Percentiles rank a stretch among this genome's conserved stretches.
These are phyloP conservation scores for Clarireedia monteithiana DNA, from an alignment of 2,329 filamentous ascomycete genomes.

Conservation along the genomic window DNA sequence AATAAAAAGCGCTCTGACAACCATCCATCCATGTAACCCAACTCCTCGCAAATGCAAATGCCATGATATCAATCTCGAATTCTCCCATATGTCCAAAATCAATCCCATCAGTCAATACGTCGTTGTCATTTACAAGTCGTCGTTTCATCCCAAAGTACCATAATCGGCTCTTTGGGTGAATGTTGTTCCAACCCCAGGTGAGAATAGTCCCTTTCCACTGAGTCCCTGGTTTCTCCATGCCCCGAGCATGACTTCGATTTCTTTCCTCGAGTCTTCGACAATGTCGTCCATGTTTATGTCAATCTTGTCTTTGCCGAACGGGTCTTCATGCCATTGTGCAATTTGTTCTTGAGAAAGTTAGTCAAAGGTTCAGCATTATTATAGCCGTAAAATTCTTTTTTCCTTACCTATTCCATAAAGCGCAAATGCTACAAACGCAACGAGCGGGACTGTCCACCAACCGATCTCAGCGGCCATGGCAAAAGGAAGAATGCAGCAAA, in stretches of 20 bases:
- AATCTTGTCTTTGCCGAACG: slow-evolving; percentile 57
- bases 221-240: slow-evolving; percentile 41
- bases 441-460: slow-evolving; percentile 54
- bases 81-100: background rate
- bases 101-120: background rate
- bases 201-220: slow-evolving; percentile 4
- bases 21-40: background rate
- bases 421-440: slow-evolving; percentile 53
- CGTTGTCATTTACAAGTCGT: background rate
- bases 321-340: slow-evolving; percentile 49
- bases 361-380: background rate
- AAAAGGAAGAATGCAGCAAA: slow-evolving; percentile 52
- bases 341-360: slow-evolving; percentile 41
- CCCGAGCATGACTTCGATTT: slow-evolving; percentile 48
- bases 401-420: slow-evolving; percentile 27
- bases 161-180: slow-evolving; percentile 1
- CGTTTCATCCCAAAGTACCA: background rate
- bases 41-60: background rate
- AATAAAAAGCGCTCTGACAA: too few relatives aligned
- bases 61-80: background rate
- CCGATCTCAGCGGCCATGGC: slow-evolving; percentile 55
- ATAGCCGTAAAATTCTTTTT: background rate
- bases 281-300: slow-evolving; percentile 63
- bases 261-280: slow-evolving; percentile 50
- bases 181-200: background rate